Evolutionary conservation across 768 basidiomycete species (phyloP).

Genomic region (Stropharia rugosoannulata): DNA sequence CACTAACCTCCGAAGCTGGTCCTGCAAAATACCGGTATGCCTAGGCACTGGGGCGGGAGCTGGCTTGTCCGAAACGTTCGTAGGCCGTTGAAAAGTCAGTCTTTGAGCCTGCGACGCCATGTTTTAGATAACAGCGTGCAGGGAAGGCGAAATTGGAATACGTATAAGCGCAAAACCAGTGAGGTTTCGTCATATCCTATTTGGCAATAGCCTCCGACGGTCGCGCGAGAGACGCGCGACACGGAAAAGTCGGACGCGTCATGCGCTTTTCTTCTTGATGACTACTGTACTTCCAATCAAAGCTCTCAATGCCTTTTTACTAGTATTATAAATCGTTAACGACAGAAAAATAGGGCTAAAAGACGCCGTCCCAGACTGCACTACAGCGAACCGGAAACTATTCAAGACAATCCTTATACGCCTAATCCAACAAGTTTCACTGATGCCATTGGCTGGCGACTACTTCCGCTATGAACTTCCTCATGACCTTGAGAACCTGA

Average conservation of each 20-base stretch:
- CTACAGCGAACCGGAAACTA: too few relatives aligned
- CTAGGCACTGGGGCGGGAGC: constrained; percentile 29
- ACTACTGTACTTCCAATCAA: background rate
- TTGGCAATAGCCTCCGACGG: background rate
- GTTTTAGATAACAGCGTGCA: constrained; percentile 8
- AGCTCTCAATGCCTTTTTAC: background rate
- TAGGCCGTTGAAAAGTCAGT: constrained; percentile 50
- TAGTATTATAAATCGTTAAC: background rate
- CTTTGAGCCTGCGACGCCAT: constrained; percentile 40
- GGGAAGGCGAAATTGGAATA: background rate
- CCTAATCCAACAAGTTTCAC: background rate
- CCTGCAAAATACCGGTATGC: constrained; percentile 75
- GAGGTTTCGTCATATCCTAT: constrained; percentile 1
- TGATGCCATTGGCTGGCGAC: background rate
- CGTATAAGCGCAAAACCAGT: background rate
- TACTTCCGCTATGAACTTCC: background rate
- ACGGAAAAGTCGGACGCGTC: background rate
- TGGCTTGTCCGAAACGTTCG: constrained; percentile 23
- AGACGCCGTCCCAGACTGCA: too few relatives aligned
- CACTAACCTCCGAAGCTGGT: constrained; percentile 71
- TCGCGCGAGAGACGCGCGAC: background rate
- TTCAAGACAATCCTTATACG: too few relatives aligned
- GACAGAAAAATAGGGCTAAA: background rate
- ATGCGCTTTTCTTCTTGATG: background rate
- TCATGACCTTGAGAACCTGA: background rate